phyloP scores from a whole-genome alignment of 805 yeast genomes.

The Pichia heedii region DNA sequence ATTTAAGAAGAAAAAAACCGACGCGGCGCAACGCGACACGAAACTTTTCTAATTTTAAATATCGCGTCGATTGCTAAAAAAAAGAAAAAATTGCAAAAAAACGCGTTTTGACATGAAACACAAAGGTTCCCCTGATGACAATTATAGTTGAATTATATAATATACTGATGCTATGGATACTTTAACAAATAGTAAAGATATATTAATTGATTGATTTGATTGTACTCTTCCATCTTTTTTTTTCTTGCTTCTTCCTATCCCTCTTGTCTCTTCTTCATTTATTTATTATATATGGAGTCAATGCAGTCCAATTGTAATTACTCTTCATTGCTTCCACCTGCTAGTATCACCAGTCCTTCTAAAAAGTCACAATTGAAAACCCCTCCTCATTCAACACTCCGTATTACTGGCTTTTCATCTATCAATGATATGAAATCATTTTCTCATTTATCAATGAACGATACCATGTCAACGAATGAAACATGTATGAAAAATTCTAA shows the following conservation, averaged over 20 bases:
- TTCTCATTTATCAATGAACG: not conserved
- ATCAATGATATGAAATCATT: not conserved
- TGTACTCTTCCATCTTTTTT: too few relatives aligned
- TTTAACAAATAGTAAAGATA: too few relatives aligned
- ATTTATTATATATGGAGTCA: too few relatives aligned
- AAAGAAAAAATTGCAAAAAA: not conserved
- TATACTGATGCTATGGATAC: too few relatives aligned
- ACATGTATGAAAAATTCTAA: not conserved
- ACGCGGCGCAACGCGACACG: not conserved
- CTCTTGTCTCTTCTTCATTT: not conserved
- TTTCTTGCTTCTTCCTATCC: not conserved
- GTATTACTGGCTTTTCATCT: constrained; percentile 7
- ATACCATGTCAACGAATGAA: not conserved
- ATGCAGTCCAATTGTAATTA: too few relatives aligned
- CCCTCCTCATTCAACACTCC: constrained; percentile 24
- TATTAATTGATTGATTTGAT: too few relatives aligned
- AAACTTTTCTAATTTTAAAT: too few relatives aligned
- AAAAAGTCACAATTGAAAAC: constrained; percentile 23
- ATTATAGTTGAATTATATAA: too few relatives aligned
- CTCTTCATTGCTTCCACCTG: constrained; percentile 14
- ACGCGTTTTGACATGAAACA: not conserved
- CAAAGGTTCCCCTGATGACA: not conserved
- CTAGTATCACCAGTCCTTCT: constrained; percentile 20
- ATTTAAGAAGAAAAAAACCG: not conserved
- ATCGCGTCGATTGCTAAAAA: not conserved